A percentile compares a stretch with the other conserved stretches of the same genome.
Conservation (phyloP, 2,329 filamentous ascomycete genomes). For the Pestalotiopsis sp. region DNA sequence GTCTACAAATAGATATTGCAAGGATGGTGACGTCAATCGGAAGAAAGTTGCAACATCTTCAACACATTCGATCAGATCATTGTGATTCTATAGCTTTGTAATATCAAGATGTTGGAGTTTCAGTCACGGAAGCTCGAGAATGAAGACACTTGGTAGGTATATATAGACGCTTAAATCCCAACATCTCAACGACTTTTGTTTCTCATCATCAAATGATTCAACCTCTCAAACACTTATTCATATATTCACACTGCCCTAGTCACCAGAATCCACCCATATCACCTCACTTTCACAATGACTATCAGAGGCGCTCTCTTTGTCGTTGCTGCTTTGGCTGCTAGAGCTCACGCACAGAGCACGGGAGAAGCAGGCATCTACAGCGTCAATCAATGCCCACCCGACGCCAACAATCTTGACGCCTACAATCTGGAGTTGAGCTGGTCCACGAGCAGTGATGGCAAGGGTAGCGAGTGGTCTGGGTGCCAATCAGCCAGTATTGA, state of each 20-base stretch:
- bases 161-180: background rate
- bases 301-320: background rate
- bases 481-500: background rate
- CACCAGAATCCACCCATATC: background rate
- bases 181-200: background rate
- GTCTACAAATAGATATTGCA: background rate
- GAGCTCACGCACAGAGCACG: background rate
- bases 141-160: background rate
- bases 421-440: background rate
- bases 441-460: background rate
- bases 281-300: background rate
- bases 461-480: background rate
- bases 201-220: background rate
- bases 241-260: background rate
- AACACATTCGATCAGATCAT: background rate
- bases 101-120: background rate
- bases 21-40: background rate
- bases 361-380: background rate
- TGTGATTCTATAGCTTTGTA: background rate
- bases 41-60: background rate
- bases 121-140: background rate
- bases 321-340: background rate
- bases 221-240: background rate
- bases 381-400: background rate
- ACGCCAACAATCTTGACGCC: background rate